Conservation (phyloP, 2,329 filamentous ascomycete species). For the Cercospora nicotianae region DNA sequence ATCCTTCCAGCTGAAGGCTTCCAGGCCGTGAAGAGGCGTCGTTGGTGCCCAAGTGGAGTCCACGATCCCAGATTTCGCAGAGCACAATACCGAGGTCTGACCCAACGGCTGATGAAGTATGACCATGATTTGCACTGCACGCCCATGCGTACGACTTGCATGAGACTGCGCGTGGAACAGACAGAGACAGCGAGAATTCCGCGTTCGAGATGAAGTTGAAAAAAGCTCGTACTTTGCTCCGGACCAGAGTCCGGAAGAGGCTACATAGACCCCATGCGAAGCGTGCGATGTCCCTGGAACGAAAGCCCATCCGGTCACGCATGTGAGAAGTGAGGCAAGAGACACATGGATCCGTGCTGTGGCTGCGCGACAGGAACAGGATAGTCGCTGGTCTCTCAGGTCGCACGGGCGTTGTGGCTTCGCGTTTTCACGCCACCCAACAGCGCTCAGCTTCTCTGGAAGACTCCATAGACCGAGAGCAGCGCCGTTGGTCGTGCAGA, state of each 20-base stretch:
- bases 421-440: neutral
- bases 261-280: neutral
- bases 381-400: neutral
- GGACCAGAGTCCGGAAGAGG: neutral
- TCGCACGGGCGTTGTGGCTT: neutral
- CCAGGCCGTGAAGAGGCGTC: neutral
- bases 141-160: neutral
- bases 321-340: neutral
- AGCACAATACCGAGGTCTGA: neutral
- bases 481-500: neutral
- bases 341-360: neutral
- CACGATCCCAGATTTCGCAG: neutral
- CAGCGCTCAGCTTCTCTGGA: neutral
- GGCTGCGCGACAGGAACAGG: neutral
- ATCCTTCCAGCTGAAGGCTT: neutral
- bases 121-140: neutral
- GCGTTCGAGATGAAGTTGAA: neutral
- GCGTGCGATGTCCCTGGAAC: neutral
- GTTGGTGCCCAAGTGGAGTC: neutral
- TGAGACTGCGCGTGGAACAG: neutral
- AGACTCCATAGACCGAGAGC: neutral
- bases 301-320: neutral
- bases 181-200: neutral
- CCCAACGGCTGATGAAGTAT: neutral
- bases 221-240: neutral